Base-by-base conservation (phyloP, 768 basidiomycete species). In the Tephrocybe sp. region DNA sequence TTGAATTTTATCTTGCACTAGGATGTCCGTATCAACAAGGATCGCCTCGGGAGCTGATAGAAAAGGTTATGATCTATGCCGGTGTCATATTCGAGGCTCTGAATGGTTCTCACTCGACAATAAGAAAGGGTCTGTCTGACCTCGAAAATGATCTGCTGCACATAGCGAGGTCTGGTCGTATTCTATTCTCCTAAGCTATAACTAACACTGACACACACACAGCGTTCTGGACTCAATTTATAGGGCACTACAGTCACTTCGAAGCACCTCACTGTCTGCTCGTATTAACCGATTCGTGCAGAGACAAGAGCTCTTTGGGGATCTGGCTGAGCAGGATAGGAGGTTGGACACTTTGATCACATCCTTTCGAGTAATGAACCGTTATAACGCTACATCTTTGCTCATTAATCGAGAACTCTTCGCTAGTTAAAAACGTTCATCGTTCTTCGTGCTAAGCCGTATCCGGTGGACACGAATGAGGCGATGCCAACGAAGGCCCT, bases 321-420 rank as follows among this genome's bases (percentile, higher is more conserved):
- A 54, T 11, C 50, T 66, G 30, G 45, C 52, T 11, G 59, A 62
- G 33, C 61, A 65, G 41, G 62, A 65, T 41, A 59, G 65, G 39
- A 60, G 56, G 24, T 49, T 67, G 10, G 63, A 67, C 39, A 65
- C 62, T 1, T 39, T 59, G 3, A 63, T 67, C n/a, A 65, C 62
- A 24, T 60, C 62, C 10, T 67, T 65, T 34, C 65, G 62, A 55
- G 63, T 65, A 44, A 37, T 18, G 11, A 2, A 10, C 6, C 17
- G 25, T 17, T n/a, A 15, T 7, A 18, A 15, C 30, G 5, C 15
- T 5, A n/a, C 2, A 6, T n/a, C 33, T 24, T 36, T 11, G 46
- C 21, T 23, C 0, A 9, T 44, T 53, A 26, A 25, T n/a, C 10
- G 4, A 36, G 12, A 12, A 6, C 28, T 26, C n/a, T n/a, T n/a